phyloP scores from a whole-genome alignment of 2,329 filamentous ascomycete genomes.

The Ciborinia camelliae region DNA sequence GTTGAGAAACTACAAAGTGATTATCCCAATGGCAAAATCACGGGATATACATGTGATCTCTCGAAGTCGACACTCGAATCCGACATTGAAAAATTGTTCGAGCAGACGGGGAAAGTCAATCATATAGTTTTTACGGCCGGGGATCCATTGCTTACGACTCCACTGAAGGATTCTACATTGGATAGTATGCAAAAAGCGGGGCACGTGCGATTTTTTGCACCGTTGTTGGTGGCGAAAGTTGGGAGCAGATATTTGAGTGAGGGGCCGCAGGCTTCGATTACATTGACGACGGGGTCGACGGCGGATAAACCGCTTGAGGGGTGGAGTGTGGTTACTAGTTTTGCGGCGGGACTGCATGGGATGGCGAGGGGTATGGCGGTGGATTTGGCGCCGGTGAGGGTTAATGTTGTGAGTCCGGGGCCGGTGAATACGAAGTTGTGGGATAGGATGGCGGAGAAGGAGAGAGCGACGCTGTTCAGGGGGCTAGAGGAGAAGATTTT shows the following conservation, averaged over 20 bases:
- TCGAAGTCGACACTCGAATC: slow-evolving; percentile 22
- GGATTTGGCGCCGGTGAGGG: slow-evolving; percentile 60
- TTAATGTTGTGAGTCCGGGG: slow-evolving; percentile 60
- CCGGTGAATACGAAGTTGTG: slow-evolving; percentile 49
- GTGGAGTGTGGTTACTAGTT: slow-evolving; percentile 49
- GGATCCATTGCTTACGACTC: slow-evolving; percentile 20
- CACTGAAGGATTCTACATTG: slow-evolving; percentile 20
- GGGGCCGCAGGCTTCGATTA: slow-evolving; percentile 24
- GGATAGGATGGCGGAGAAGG: slow-evolving; percentile 33
- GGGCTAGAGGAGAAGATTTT: slow-evolving; percentile 17
- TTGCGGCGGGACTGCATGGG: slow-evolving; percentile 50
- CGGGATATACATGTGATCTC: slow-evolving; percentile 30
- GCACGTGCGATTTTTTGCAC: slow-evolving; percentile 31
- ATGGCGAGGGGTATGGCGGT: slow-evolving; percentile 56
- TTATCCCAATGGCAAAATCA: slow-evolving; percentile 21
- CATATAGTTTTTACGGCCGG: slow-evolving; percentile 35
- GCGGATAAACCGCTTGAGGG: slow-evolving; percentile 23
- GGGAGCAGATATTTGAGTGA: slow-evolving; percentile 24
- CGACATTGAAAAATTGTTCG: slow-evolving; percentile 45
- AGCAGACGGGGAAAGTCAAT: slow-evolving; percentile 27
- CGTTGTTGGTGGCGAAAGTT: slow-evolving; percentile 32
- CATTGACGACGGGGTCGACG: slow-evolving; percentile 26
- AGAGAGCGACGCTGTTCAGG: slow-evolving; percentile 38
- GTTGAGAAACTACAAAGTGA: slow-evolving; percentile 20
- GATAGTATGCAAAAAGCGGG: slow-evolving; percentile 26